Percentiles rank a stretch among this genome's conserved stretches.
Conservation (phyloP, 2,329 filamentous ascomycete genomes). For the Fusarium torreyae region DNA sequence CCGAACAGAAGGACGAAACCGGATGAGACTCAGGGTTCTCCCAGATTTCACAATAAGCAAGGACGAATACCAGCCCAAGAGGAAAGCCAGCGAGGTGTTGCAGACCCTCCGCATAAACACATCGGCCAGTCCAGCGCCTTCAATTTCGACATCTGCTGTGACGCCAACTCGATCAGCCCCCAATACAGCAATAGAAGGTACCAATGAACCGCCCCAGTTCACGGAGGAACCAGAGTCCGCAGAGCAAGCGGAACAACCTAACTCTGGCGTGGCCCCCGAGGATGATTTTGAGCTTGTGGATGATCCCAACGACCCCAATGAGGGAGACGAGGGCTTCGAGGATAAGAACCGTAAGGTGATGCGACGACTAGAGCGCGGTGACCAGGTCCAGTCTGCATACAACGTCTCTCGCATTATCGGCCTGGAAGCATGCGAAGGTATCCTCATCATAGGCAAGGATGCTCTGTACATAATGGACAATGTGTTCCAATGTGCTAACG, state of each 20-base stretch:
- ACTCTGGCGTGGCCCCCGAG: conserved; percentile 66
- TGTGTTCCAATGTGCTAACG: conserved; percentile 94
- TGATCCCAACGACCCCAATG: conserved; percentile 87
- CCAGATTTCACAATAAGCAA: conserved; percentile 79
- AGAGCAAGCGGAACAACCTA: conserved; percentile 38
- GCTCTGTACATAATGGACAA: conserved; percentile 95
- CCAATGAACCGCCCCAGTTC: conserved; percentile 33
- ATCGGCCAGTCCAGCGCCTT: conserved; percentile 40
- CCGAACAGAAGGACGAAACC: conserved; percentile 93
- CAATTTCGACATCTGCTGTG: conserved; percentile 35
- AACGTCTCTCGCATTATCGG: conserved; percentile 96
- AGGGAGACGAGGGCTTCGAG: conserved; percentile 83
- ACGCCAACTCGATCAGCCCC: conserved; percentile 41
- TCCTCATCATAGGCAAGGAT: conserved; percentile 93
- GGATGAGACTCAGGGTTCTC: conserved; percentile 91
- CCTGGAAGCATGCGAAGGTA: conserved; percentile 92
- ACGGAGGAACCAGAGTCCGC: conserved; percentile 47
- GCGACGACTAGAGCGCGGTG: conserved; percentile 90
- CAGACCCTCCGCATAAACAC: conserved; percentile 56
- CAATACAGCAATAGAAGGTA: conserved; percentile 43
- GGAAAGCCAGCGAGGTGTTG: conserved; percentile 69
- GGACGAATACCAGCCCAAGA: conserved; percentile 87
- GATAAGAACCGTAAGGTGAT: conserved; percentile 99
- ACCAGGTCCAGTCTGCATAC: conserved; percentile 93
- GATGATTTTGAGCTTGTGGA: conserved; percentile 98